Evolutionary conservation across 306 rosid species (phyloP), one percentile per base, ranked within the genome.

Genomic region (Macrotyloma uniflorum): DNA sequence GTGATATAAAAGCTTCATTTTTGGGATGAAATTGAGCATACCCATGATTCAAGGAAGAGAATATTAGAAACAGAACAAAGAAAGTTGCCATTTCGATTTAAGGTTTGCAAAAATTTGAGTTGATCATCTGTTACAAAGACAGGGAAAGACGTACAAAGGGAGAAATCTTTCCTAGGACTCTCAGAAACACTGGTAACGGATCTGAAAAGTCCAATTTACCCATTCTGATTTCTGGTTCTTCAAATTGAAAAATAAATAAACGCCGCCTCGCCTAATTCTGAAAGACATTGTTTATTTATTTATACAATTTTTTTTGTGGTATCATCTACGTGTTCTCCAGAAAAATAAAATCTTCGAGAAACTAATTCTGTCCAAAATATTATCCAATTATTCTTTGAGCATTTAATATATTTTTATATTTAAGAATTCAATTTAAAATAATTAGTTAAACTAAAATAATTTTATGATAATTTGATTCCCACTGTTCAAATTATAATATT

Each of bases 1-100:
- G 20, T 70, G 96, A 88, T 26, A 90, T 82, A 82, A 86, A 95
- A 84, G 87, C 80, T 72, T 88, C 70, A 36, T 78, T 85, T 40
- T 79, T 19, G 12, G 90, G 72, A 71, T 80, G 74, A 63, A 78
- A 42, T 81, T 85, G 88, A 62, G 92, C 62, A 74, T 82, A 45
- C 43, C 86, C 80, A 26, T 75, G 74, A 75, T 20, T 22, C 40
- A 86, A 79, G 14, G 85, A 79, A 36, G 89, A 75, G 19, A 75
- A 59, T 6, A 87, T 18, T 19, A 95, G 85, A 6, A 93, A 70
- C 32, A 87, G 78, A 73, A 87, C 4, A 30, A 92, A 11, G 12
- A 70, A 19, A 51, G 90, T 64, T 61, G 84, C 83, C 98, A 91
- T 91, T 81, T 79, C 40, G 65, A 26, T 70, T 80, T 64, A 15